Evolutionary conservation across 768 basidiomycete species (phyloP).

Genomic region (Podaxis sp.): DNA sequence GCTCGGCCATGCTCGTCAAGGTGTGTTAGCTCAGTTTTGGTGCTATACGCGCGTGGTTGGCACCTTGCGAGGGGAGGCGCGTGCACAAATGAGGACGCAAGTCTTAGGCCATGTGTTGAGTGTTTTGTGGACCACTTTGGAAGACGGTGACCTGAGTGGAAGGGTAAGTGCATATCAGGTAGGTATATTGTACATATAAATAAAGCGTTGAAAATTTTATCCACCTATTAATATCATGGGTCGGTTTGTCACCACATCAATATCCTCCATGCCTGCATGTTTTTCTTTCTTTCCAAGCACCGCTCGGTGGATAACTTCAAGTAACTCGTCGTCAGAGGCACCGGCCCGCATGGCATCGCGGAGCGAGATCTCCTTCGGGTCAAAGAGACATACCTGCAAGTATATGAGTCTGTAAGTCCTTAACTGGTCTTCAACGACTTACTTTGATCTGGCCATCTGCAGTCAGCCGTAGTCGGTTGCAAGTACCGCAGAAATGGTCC

Average conservation of each 20-base stretch:
- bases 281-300: constrained; percentile 74
- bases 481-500: constrained; percentile 86
- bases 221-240: constrained; percentile 95
- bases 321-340: constrained; percentile 61
- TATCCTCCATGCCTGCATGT: constrained; percentile 82
- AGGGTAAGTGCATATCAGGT: constrained; percentile 11
- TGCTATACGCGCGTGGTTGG: constrained; percentile 23
- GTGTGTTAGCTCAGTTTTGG: constrained; percentile 55
- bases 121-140: background rate
- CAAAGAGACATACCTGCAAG: constrained; percentile 83
- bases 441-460: constrained; percentile 91
- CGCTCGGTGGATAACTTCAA: constrained; percentile 60
- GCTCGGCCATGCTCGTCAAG: constrained; percentile 70
- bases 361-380: constrained; percentile 80
- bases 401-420: constrained; percentile 1
- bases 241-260: constrained; percentile 73
- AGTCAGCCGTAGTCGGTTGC: constrained; percentile 83
- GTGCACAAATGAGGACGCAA: background rate
- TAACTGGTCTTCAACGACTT: constrained; percentile 10
- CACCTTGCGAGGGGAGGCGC: background rate
- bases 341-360: constrained; percentile 71
- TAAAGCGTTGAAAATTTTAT: constrained; percentile 49
- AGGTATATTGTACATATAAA: constrained; percentile 24
- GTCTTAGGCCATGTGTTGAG: constrained; percentile 1
- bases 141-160: constrained; percentile 6